Percentiles rank a stretch among this genome's conserved stretches.
Evolutionary conservation across 2,329 filamentous ascomycete genomes (phyloP).

Genomic region (Penicillium sp.): DNA sequence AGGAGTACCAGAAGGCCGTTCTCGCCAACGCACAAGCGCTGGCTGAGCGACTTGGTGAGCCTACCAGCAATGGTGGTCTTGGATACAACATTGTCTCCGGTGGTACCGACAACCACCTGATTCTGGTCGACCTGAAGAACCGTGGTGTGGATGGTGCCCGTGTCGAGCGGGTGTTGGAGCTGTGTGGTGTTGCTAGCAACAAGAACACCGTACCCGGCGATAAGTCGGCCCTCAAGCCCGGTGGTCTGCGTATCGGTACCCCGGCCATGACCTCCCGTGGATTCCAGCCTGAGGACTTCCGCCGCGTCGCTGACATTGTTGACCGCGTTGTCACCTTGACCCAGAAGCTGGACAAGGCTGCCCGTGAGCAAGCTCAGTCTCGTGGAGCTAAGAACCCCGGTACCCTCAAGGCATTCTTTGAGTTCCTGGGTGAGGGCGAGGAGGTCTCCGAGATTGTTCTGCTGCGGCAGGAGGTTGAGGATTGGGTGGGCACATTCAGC

Average conservation of each 20-base stretch:
- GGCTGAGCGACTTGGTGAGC: constrained; percentile 68
- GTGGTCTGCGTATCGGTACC: constrained; percentile 89
- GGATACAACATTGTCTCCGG: constrained; percentile 94
- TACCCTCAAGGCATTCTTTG: constrained; percentile 98
- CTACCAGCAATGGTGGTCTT: constrained; percentile 69
- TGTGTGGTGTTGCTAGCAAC: constrained; percentile 95
- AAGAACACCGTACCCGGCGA: constrained; percentile 99
- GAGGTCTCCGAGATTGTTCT: constrained; percentile 79
- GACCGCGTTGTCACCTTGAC: constrained; percentile 80
- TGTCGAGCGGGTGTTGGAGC: constrained; percentile 85
- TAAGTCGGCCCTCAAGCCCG: constrained; percentile 87
- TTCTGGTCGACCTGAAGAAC: constrained; percentile 89
- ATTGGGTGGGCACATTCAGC: constrained; percentile 87
- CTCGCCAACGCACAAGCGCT: constrained; percentile 91
- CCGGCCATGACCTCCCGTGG: constrained; percentile 97
- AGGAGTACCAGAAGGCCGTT: constrained; percentile 89
- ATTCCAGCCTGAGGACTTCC: constrained; percentile 87
- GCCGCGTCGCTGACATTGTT: constrained; percentile 79
- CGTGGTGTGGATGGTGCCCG: constrained; percentile 85
- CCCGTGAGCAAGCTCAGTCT: constrained; percentile 72
- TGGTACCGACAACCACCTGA: constrained; percentile 97
- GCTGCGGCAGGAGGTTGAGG: constrained; percentile 84
- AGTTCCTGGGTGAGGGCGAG: constrained; percentile 77
- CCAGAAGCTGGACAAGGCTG: constrained; percentile 69
- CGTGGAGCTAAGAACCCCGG: constrained; percentile 91